phyloP scores from a whole-genome alignment of 1,139 yeast species.

The Lizanozyma gosingica region DNA sequence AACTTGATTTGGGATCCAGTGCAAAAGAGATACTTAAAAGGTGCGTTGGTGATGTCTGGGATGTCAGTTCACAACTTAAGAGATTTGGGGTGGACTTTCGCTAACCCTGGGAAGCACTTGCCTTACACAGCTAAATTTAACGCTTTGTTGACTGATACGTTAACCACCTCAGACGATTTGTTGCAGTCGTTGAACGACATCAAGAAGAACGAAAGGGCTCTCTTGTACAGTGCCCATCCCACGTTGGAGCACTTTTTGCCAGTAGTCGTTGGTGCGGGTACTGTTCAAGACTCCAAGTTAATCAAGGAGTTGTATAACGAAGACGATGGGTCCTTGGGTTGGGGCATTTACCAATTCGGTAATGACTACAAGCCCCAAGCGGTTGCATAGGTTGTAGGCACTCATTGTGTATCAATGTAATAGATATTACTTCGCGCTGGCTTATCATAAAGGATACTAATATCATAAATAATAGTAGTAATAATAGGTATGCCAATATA shows the following conservation, averaged over 20 bases:
- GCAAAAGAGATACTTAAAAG: slow-evolving; percentile 27
- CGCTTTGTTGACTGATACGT: slow-evolving; percentile 25
- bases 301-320: slow-evolving; percentile 40
- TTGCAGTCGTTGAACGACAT: slow-evolving; percentile 23
- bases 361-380: slow-evolving; percentile 5
- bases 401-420: no score
- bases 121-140: slow-evolving; percentile 49
- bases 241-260: slow-evolving; percentile 70
- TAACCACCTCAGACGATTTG: slow-evolving; percentile 18
- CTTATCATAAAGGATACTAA: no score
- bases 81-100: slow-evolving; percentile 30
- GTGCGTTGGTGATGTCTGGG: slow-evolving; percentile 54
- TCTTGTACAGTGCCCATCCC: slow-evolving; percentile 57
- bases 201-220: slow-evolving; percentile 17
- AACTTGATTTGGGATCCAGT: slow-evolving; percentile 27
- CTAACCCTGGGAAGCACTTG: slow-evolving; percentile 16
- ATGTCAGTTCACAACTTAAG: slow-evolving; percentile 71
- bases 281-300: slow-evolving; percentile 29
- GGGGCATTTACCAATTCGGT: slow-evolving; percentile 55
- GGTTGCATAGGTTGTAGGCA: no score
- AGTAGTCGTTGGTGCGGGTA: slow-evolving; percentile 58
- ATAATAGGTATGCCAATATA: no score
- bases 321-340: slow-evolving; percentile 44
- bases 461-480: no score
- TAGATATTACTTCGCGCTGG: no score